Conservation (phyloP, 495 filamentous ascomycete genomes). For the Podospora pseudopauciseta region DNA sequence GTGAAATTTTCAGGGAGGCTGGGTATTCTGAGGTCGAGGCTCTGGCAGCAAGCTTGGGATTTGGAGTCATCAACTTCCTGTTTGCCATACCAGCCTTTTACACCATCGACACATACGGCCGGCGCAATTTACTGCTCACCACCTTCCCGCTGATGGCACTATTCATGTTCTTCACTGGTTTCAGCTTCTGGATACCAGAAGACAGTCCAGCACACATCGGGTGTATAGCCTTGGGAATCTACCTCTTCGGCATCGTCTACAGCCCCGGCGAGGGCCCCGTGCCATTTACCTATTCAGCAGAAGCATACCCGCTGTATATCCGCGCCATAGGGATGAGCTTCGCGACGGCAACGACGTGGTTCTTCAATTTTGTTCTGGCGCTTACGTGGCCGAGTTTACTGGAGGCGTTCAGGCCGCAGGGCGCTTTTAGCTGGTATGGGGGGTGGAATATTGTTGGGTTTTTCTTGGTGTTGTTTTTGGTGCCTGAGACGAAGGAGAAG, state of each 20-base stretch:
- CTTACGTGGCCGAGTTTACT: conserved; percentile 63
- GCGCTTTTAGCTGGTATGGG: conserved; percentile 62
- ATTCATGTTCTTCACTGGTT: conserved; percentile 73
- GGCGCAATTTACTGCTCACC: conserved; percentile 69
- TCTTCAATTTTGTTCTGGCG: conserved; percentile 62
- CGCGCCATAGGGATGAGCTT: conserved; percentile 65
- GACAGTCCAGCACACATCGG: conserved; percentile 41
- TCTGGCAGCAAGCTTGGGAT: conserved; percentile 66
- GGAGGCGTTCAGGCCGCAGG: conserved; percentile 46
- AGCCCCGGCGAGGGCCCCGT: conserved; percentile 79
- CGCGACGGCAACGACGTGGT: conserved; percentile 67
- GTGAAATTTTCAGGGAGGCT: conserved; percentile 59
- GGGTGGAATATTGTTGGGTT: conserved; percentile 66
- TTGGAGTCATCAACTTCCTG: conserved; percentile 74
- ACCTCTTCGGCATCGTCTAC: conserved; percentile 72
- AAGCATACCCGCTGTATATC: conserved; percentile 75
- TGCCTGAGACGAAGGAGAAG: conserved; percentile 79
- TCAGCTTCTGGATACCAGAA: conserved; percentile 70
- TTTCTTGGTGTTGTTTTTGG: conserved; percentile 66
- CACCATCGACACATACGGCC: conserved; percentile 81
- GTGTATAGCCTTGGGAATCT: conserved; percentile 66
- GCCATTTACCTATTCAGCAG: conserved; percentile 79
- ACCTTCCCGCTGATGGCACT: conserved; percentile 77
- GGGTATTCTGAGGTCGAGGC: conserved; percentile 55
- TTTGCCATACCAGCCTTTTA: conserved; percentile 76